Evolutionary conservation across 2,329 filamentous ascomycete species (phyloP).

Genomic region (Aspergillus vadensis): DNA sequence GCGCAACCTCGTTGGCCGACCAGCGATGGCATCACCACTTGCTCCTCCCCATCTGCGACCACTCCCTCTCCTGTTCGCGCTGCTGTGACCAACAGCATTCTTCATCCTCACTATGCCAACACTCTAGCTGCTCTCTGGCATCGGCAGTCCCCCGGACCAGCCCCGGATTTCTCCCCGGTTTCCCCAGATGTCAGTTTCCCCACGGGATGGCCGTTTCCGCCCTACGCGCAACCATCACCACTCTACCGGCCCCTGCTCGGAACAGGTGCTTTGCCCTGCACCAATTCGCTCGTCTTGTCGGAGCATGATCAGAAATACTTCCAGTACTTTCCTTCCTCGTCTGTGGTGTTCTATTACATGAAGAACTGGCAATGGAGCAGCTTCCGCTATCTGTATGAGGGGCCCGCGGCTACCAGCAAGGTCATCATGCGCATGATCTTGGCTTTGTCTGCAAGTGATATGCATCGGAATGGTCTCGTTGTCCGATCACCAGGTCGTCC

Average conservation of each 20-base stretch:
- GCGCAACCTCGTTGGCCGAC: conserved; percentile 18
- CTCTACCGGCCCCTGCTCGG: conserved; percentile 29
- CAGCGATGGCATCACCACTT: conserved; percentile 12
- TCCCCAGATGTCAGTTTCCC: conserved; percentile 21
- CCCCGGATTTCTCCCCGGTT: conserved; percentile 18
- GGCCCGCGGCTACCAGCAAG: conserved; percentile 36
- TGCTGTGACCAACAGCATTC: background rate
- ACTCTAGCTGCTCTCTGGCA: conserved; percentile 11
- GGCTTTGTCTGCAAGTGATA: conserved; percentile 40
- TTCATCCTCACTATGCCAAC: conserved; percentile 9
- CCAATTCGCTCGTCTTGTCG: conserved; percentile 39
- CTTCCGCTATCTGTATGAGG: conserved; percentile 40
- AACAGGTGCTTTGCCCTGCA: conserved; percentile 25
- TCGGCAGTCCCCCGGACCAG: background rate
- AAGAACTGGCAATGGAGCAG: conserved; percentile 43
- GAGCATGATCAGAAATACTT: conserved; percentile 39
- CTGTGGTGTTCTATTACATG: conserved; percentile 39
- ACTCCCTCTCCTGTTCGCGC: background rate
- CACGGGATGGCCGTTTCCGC: conserved; percentile 16
- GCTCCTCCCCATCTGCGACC: background rate
- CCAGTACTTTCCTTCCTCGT: conserved; percentile 38
- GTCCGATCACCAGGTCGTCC: conserved; percentile 29
- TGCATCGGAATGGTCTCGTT: conserved; percentile 36
- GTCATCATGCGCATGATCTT: conserved; percentile 46
- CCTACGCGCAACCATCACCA: conserved; percentile 21